These are phyloP conservation scores for Tritrichomonas foetus DNA, from an alignment of 208 protist genomes.

Conservation along the genomic window DNA sequence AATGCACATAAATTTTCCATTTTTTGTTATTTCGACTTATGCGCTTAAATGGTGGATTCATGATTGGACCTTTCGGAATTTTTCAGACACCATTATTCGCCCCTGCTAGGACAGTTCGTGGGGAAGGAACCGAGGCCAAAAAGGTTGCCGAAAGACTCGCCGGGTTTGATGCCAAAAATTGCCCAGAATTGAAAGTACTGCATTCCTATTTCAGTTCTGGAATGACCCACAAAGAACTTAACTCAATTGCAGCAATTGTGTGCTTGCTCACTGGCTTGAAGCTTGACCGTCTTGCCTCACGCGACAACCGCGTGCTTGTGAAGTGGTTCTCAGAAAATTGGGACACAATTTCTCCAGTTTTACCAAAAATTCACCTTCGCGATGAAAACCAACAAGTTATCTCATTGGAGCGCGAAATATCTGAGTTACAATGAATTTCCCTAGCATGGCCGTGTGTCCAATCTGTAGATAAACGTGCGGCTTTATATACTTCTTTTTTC, in stretches of 20 bases:
- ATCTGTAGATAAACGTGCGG: too few species aligned
- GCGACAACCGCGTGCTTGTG: neutral
- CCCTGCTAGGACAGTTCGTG: too few species aligned
- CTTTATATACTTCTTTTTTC: too few species aligned
- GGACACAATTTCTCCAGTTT: neutral
- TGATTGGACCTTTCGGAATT: too few species aligned
- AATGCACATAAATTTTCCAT: too few species aligned
- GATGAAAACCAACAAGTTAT: conserved; percentile 13
- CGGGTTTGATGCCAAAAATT: neutral
- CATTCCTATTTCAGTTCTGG: neutral
- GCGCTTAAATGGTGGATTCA: too few species aligned
- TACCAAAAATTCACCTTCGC: neutral
- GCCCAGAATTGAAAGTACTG: neutral
- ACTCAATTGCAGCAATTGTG: neutral
- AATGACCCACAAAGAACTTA: neutral
- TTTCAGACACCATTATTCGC: too few species aligned
- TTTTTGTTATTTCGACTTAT: too few species aligned
- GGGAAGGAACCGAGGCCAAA: neutral
- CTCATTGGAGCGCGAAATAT: neutral
- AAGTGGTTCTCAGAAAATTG: neutral
- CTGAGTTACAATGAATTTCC: too few species aligned
- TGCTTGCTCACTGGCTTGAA: neutral
- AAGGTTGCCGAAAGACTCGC: neutral
- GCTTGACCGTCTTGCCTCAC: neutral
- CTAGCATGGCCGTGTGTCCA: too few species aligned